Percentiles rank a stretch among this genome's conserved stretches.
Conservation (phyloP, 176 grass and related monocot species). For the Raddia guianensis region DNA sequence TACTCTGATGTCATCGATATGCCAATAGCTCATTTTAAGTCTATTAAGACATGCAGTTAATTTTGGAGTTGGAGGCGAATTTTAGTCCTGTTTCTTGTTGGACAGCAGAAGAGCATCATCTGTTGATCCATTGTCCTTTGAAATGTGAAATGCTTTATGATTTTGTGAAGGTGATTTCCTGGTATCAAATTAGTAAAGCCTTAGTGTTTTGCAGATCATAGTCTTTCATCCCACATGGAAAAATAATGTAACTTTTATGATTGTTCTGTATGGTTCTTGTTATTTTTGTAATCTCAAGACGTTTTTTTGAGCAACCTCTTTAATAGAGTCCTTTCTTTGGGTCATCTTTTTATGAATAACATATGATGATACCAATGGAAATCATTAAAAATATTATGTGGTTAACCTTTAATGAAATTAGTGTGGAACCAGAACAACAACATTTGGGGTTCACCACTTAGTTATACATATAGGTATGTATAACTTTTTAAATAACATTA, state of each 20-base stretch:
- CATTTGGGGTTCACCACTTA: too few species aligned
- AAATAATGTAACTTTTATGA: constrained; percentile 8
- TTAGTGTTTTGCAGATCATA: neutral
- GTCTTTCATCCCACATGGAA: neutral
- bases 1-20: neutral
- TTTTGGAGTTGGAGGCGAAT: neutral
- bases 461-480: too few species aligned
- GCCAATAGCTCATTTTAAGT: neutral
- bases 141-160: neutral
- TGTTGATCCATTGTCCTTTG: neutral
- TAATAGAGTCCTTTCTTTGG: neutral
- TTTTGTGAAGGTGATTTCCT: neutral
- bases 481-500: too few species aligned
- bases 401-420: neutral
- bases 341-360: neutral
- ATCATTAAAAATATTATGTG: neutral
- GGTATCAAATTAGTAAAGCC: neutral
- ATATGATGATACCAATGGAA: neutral
- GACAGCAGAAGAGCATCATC: neutral
- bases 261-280: neutral
- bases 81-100: neutral
- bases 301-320: neutral
- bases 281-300: neutral
- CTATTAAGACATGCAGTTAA: neutral
- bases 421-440: neutral